Conservation (phyloP, 1,284 basidiomycete genomes). For the Melampsora larici-populina region DNA sequence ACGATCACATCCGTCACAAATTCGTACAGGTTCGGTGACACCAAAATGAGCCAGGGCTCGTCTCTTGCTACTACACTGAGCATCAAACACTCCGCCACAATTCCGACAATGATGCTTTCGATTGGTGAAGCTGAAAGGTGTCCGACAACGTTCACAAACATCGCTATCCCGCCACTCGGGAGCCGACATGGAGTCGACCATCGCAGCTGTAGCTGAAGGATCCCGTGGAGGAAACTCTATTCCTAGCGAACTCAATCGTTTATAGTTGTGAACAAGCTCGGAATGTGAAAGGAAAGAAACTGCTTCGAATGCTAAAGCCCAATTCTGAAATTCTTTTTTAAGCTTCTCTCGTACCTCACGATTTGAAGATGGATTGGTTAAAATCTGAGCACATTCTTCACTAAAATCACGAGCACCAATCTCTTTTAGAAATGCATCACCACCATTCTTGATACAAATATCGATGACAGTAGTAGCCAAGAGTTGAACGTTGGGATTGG, state of each 20-base stretch:
- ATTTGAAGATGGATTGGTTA: slow-evolving; percentile 60
- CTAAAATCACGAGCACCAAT: slow-evolving; percentile 85
- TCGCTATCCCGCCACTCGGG: slow-evolving; percentile 97
- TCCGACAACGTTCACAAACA: slow-evolving; percentile 87
- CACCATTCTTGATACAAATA: slow-evolving; percentile 95
- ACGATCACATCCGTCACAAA: slow-evolving; percentile 76
- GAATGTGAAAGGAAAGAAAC: slow-evolving; percentile 70
- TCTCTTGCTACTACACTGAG: slow-evolving; percentile 80
- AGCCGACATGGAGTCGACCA: slow-evolving; percentile 78
- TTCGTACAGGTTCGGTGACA: slow-evolving; percentile 85
- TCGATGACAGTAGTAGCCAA: slow-evolving; percentile 82
- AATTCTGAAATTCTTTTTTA: slow-evolving; percentile 78
- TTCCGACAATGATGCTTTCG: slow-evolving; percentile 98
- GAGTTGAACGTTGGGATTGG: slow-evolving; percentile 94
- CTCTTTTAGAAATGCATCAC: slow-evolving; percentile 81
- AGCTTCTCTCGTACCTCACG: slow-evolving; percentile 79
- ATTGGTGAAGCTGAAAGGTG: slow-evolving; percentile 89
- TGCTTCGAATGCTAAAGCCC: slow-evolving; percentile 83
- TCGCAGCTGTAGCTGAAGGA: slow-evolving; percentile 66
- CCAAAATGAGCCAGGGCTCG: slow-evolving; percentile 89
- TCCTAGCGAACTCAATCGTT: slow-evolving; percentile 54
- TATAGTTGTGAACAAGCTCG: slow-evolving; percentile 62
- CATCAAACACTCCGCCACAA: slow-evolving; percentile 95
- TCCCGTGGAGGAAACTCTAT: slow-evolving; percentile 80
- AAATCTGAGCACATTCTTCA: slow-evolving; percentile 80